Evolutionary conservation across 75 land plant genomes (phyloP).

Genomic region (Ceratopteris richardii): DNA sequence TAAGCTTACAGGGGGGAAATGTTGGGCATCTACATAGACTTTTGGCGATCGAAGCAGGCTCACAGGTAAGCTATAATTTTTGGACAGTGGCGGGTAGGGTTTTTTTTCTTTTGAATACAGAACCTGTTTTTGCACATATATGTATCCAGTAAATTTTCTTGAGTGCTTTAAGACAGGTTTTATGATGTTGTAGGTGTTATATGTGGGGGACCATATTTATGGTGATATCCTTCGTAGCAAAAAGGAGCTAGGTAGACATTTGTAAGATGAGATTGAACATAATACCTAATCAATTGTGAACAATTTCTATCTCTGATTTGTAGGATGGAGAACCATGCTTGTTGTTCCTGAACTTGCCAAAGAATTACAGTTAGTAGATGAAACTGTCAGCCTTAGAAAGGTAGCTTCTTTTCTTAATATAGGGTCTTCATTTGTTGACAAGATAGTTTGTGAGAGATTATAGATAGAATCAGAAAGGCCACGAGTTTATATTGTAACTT

Average conservation of each 20-base stretch:
- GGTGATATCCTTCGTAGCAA: constrained; percentile 99
- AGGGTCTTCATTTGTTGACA: too few species aligned
- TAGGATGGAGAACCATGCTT: constrained; percentile 99
- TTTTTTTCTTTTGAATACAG: too few species aligned
- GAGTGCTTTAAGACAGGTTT: not conserved
- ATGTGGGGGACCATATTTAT: constrained; percentile 98
- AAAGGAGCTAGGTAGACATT: constrained; percentile 72
- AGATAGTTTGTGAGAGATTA: too few species aligned
- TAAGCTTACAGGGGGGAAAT: constrained; percentile 68
- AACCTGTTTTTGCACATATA: too few species aligned
- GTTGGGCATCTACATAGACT: constrained; percentile 92
- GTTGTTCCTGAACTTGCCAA: constrained; percentile 93
- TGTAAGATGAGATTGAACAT: too few species aligned
- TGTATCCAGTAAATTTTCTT: not conserved
- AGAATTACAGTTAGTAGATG: constrained; percentile 69
- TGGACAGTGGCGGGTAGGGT: too few species aligned
- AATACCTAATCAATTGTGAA: too few species aligned
- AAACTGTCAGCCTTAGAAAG: constrained; percentile 54
- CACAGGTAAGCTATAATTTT: constrained; percentile 52
- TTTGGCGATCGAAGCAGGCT: constrained; percentile 83
- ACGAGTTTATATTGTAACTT: too few species aligned
- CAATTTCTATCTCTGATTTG: not conserved
- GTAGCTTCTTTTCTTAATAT: constrained; percentile 31
- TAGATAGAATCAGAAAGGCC: too few species aligned
- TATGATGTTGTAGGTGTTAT: constrained; percentile 55